Evolutionary conservation across 202 grass and related monocot species (phyloP).

Genomic region (Panicum virgatum): DNA sequence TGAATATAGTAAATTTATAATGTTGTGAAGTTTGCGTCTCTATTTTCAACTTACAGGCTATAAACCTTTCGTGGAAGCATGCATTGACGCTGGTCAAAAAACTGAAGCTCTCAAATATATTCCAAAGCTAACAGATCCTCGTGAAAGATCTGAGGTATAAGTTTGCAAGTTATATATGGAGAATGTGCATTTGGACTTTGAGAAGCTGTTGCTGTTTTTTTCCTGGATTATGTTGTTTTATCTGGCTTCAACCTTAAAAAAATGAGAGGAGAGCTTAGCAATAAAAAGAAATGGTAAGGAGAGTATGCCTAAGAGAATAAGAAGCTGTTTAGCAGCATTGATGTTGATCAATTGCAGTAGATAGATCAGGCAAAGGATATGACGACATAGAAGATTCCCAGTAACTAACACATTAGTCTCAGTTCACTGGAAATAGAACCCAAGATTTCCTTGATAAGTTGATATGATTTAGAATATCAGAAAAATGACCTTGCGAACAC

Average conservation of each 20-base stretch:
- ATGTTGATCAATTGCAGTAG: not conserved
- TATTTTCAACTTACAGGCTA: constrained; percentile 53
- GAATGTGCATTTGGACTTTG: not conserved
- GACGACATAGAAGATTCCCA: constrained; percentile 4
- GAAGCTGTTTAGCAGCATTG: no score
- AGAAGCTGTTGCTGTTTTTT: not conserved
- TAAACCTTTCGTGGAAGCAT: constrained; percentile 98
- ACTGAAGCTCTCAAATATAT: constrained; percentile 92
- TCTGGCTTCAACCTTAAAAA: not conserved
- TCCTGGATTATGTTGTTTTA: not conserved
- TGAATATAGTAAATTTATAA: constrained; percentile 24
- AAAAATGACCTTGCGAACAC: not conserved
- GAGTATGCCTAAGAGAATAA: not conserved
- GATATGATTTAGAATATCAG: not conserved
- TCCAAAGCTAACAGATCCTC: constrained; percentile 67
- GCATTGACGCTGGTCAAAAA: constrained; percentile 96
- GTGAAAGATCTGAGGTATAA: constrained; percentile 92
- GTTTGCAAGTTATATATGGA: not conserved
- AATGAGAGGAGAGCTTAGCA: not conserved
- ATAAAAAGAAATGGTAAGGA: not conserved
- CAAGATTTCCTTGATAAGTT: not conserved
- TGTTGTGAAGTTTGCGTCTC: not conserved
- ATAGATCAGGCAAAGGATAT: not conserved
- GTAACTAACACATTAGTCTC: not conserved
- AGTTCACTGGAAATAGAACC: not conserved